Base-by-base conservation (phyloP, 2,329 filamentous ascomycete species). In the Neonectria hederae region DNA sequence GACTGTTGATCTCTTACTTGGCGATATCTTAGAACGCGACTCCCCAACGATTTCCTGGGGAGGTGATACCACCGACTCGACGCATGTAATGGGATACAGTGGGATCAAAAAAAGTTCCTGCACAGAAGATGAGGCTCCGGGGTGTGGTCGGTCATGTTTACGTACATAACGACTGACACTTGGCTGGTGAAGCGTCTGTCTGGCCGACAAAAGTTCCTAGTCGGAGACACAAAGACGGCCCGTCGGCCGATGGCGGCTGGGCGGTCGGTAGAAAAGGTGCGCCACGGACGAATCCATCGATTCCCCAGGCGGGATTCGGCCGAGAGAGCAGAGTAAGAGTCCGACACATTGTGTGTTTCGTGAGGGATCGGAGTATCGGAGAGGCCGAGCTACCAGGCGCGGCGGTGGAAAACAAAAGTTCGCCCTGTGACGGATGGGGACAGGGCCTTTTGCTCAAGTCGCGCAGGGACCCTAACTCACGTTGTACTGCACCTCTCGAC, bases 371-470 rank as follows among this genome's bases (percentile, higher is more conserved):
- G 43, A 38, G 59, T 32, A 30, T 35, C 48, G 28, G 48, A 32
- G 48, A 32, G 26, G 51, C 52, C 40, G 56, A 51, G 49, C 59
- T 56, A 30, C 35, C 14, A n/a, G 14, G 32, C n/a, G 43, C 51
- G 32, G 61, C 49, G 61, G 42, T 8, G 35, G 14, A 43, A 43
- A 59, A 63, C 56, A 59, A 63, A 59, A 63, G 61, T 63, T 59
- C 61, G 61, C 54, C 24, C 17, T 43, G 24, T 30, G 61, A 49
- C 52, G 40, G 49, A 63, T 59, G 35, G 61, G 61, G 61, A 58
- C 54, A 63, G 63, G 63, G 62, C 51, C 63, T 62, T 55, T 65
- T 65, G 63, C 49, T 58, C 32, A 40, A 51, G 54, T 54, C 30
- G 59, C 54, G 59, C 59, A 63, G 61, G 61, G 61, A 63, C 49